phyloP scores from a whole-genome alignment of 257 asterid species.

The Solanum megistacrolobum region DNA sequence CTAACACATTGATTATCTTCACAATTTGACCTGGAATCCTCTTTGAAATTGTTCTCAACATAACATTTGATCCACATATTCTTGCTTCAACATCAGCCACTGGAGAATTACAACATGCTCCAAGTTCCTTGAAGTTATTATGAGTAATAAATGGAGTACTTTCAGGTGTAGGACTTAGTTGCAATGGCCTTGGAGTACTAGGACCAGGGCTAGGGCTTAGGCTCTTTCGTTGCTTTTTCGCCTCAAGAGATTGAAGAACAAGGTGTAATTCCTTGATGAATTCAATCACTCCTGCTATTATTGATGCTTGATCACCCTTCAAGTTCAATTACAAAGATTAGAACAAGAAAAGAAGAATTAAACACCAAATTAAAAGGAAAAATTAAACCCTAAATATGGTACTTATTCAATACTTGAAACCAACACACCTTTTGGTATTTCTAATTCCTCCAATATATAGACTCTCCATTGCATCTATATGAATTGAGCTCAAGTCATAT shows the following conservation, averaged over 20 bases:
- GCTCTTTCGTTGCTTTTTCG: conserved; percentile 56
- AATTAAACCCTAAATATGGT: background rate
- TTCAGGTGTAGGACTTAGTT: conserved; percentile 37
- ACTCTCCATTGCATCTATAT: too few species aligned
- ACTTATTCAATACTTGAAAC: background rate
- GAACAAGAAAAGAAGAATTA: background rate
- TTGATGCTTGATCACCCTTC: conserved; percentile 96
- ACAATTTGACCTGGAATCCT: conserved; percentile 64
- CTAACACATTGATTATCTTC: conserved; percentile 57
- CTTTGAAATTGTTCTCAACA: conserved; percentile 54
- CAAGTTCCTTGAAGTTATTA: conserved; percentile 52
- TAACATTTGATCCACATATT: conserved; percentile 68
- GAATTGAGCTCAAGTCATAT: background rate
- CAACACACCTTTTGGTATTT: background rate
- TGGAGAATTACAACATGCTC: conserved; percentile 81
- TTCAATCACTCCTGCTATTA: conserved; percentile 83
- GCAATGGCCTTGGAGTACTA: conserved; percentile 29
- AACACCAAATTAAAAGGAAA: background rate
- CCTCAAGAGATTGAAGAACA: conserved; percentile 65
- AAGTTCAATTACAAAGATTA: background rate
- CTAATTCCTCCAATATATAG: background rate
- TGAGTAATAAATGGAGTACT: conserved; percentile 18
- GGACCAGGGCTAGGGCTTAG: conserved; percentile 60
- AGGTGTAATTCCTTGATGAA: conserved; percentile 94
- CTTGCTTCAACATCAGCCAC: conserved; percentile 81